Base-by-base conservation (phyloP, 1,284 basidiomycete species). In the Microbotryum saponariae region DNA sequence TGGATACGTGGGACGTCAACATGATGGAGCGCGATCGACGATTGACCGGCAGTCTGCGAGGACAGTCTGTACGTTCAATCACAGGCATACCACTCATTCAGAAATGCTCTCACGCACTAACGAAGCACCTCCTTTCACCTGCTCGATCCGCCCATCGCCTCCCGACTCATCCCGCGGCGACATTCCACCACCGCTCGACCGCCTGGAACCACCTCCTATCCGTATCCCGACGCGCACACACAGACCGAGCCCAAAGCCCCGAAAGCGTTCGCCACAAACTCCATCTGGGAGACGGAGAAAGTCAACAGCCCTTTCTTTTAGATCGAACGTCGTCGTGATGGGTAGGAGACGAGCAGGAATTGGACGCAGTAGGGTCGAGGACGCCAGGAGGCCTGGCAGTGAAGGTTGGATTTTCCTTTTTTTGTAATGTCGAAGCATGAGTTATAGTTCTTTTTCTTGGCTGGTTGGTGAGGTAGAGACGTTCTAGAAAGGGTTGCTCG, bases 1-100 rank as follows among this genome's bases (percentile, higher is more conserved):
- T 92, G 47, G 92, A 96, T 73, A 77, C 81, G 37, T 96, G 91
- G 91, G 91, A 97, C 67, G 82, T 88, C 59, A 89, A 90, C 87
- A 90, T 97, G 90, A 90, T 94, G 86, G 83, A 86, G 73, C 80
- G 91, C 62, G 92, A 97, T 78, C 80, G 82, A 73, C 80, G 88
- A 70, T 76, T 97, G 74, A 94, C 91, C n/a, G 92, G 92, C 21
- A 88, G 88, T 73, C 73, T 78, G 72, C 82, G 92, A 70, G 90
- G 90, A 56, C 91, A 96, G 76, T 80, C 81, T 75, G 91, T 92
- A 74, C 74, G 87, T 70, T 14, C 12, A 59, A 48, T 29, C 29
- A 55, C 58, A 5, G 42, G 14, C 44, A 46, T 16, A 33, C 23
- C 4, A 27, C 50, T 58, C n/a, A 18, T n/a, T 33, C 27, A 16